A percentile compares a stretch with the other conserved stretches of the same genome.
phyloP scores from a whole-genome alignment of 257 asterid species.

The Solanum corneliomulleri region DNA sequence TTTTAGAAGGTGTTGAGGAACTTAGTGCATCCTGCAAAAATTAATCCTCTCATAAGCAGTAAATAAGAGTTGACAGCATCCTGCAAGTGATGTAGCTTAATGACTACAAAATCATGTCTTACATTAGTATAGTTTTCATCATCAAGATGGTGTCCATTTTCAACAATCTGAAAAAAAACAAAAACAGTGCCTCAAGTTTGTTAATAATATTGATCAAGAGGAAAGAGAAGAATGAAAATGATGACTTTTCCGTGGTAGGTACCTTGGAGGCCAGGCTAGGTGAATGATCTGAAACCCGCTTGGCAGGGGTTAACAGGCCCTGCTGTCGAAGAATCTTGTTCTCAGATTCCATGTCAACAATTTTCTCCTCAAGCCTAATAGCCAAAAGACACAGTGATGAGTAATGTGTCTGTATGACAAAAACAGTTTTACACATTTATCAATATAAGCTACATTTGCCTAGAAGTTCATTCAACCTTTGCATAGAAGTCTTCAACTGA shows the following conservation, averaged over 20 bases:
- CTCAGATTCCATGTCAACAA: slow-evolving; percentile 82
- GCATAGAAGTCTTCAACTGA: slow-evolving; percentile 80
- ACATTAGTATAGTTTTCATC: slow-evolving; percentile 45
- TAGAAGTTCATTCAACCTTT: slow-evolving; percentile 25
- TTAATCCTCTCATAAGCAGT: background rate
- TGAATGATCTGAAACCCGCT: slow-evolving; percentile 39
- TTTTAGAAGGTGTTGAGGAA: slow-evolving; percentile 37
- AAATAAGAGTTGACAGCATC: slow-evolving; percentile 4
- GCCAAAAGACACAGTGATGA: background rate
- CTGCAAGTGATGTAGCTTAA: background rate
- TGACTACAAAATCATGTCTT: slow-evolving; percentile 16
- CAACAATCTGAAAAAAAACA: slow-evolving; percentile 40
- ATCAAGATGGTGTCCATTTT: slow-evolving; percentile 67
- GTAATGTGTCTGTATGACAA: background rate
- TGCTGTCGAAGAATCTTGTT: slow-evolving; percentile 85
- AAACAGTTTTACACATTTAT: background rate
- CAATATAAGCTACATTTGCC: background rate
- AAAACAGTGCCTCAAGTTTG: slow-evolving; percentile 3
- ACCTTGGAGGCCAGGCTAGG: slow-evolving; percentile 44
- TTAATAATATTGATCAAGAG: background rate
- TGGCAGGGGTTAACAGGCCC: slow-evolving; percentile 46
- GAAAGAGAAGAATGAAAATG: slow-evolving; percentile 1
- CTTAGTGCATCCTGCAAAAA: slow-evolving; percentile 48
- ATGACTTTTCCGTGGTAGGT: background rate
- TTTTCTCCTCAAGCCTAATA: slow-evolving; percentile 77